Base-by-base conservation (phyloP, 2,329 filamentous ascomycete genomes). In the Fusarium humuli region DNA sequence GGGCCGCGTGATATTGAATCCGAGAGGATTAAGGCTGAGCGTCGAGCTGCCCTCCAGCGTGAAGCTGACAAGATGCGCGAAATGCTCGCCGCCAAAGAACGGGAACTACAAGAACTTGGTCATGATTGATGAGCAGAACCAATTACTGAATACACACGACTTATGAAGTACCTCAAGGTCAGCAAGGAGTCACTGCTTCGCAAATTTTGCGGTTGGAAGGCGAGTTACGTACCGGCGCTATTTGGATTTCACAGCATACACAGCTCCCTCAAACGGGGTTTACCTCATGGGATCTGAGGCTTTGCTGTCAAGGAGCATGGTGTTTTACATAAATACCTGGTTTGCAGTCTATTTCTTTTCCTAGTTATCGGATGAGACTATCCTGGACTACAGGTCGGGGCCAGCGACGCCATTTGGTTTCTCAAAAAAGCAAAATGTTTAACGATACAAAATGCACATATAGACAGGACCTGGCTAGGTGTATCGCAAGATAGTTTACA, bases 11-110 rank as follows among this genome's bases (percentile, higher is more conserved):
- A 77, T 66, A 41, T 76, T 70, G 85, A 88, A 30, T 80, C 78
- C n/a, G 87, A 87, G 30, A 82, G 82, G 16, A 76, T 83, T 10
- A 90, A 87, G 72, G 84, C 86, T 6, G 90, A 92, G 69, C 86
- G 89, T 58, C 85, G 91, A 50, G 87, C 87, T 11, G 86, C 89
- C 49, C 81, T 97, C 50, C 87, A 91, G 76, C 85, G 89, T 25
- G 93, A 97, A 78, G 90, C 92, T 1, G 92, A 94, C 75, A 84
- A 85, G 55, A 96, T 96, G 89, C 86, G 92, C 40, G 88, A 91
- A 77, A 83, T 91, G 78, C 83, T 94, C 30, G 85, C 89, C 12
- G 90, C 88, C 14, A 94, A 94, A 75, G 92, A 94, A 79, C 85
- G 89, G 48, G 92, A 94, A 75, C 81, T 94, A 20, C 77, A 79